Base-by-base conservation (phyloP, 192 early-diverging fungal species). In the Coemansia reversa region DNA sequence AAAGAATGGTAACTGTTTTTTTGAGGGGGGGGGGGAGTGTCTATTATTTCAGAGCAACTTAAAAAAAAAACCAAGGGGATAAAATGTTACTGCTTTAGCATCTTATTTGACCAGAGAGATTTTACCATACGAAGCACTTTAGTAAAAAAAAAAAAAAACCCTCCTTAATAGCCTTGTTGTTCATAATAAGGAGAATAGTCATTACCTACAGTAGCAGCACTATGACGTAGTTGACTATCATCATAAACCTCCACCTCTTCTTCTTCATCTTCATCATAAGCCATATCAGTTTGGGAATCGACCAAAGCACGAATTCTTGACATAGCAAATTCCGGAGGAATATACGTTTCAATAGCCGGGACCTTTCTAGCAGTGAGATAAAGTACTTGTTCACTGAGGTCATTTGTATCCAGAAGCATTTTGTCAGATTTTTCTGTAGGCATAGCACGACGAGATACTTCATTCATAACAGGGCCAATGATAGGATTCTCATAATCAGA, bases 401-500 rank as follows among this genome's bases (percentile, higher is more conserved):
- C 78, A 58, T 72, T 89, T 63, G 85, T 91, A 63, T 98, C 96
- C 11, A 98, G 81, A 65, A 98, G 79, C 52, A 98, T 79, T 22
- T 88, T 86, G 75, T 97, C 96, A 19, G 86, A 85, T 82, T 94
- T 94, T 70, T 98, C 94, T 63, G 90, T 91, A 8, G 90, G 84
- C 48, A 87, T 86, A 9, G 94, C 94, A 23, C 94, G 81, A 62
- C 84, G 83, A 6, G 92, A 90, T 11, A 97, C 93, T 58, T 93
- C 93, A 76, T 92, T 92, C 70, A 98, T 82, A 11, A 62, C 61
- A 7, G 61, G 61, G 5, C 61, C 61, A 25, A 92, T 92, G 19
- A 97, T 89, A 62, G 92, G 86, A 59, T 86, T 86, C 83, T 99
- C 97, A 71, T 96, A 97, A 77, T 99, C 97, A 2, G 94, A 92